Base-by-base conservation (phyloP, 2,329 filamentous ascomycete species). In the Westerdykella aurantiaca region DNA sequence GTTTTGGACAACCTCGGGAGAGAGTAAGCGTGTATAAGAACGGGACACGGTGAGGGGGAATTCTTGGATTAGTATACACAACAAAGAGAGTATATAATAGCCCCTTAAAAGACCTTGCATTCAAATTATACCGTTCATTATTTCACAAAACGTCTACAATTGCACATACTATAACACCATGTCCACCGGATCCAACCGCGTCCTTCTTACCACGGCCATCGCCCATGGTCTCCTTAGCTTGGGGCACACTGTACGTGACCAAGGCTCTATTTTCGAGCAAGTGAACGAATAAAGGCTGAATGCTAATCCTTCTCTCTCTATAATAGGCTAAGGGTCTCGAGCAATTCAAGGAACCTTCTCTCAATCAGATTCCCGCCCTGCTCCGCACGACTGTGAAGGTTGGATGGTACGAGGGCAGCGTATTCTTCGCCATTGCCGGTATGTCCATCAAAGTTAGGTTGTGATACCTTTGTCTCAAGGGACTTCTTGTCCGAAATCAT, bases 321-420 rank as follows among this genome's bases (percentile, higher is more conserved):
- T 13, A 11, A 11, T 25, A 67, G 61, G 50, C 51, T 11, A 66
- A 65, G 43, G 64, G 64, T 2, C 51, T 65, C 12, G 58, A 63
- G 6, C 60, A 64, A 33, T 66, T 65, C 52, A 60, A 61, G 34
- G 57, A 67, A 14, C 51, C 58, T 0, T 60, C 62, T 6, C 45
- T 65, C n/a, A 57, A 56, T 29, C 49, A 55, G 1, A 47, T 67
- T 1, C 64, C 63, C 1, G 34, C 46, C 2, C 23, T 47, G 5
- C 53, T 67, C 3, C 60, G 56, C 11, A 56, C 57, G 17, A 58
- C 62, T 9, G 53, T 61, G n/a, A 60, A 57, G 38, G 56, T 58
- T 3, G 62, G 63, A 9, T 67, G 63, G 64, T 67, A 64, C 38
- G 62, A 67, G 40, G 64, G 64, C 7, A 61, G 58, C 38, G 58